Base-by-base conservation (phyloP, 805 yeast species). In the Lipomyces starkeyi region DNA sequence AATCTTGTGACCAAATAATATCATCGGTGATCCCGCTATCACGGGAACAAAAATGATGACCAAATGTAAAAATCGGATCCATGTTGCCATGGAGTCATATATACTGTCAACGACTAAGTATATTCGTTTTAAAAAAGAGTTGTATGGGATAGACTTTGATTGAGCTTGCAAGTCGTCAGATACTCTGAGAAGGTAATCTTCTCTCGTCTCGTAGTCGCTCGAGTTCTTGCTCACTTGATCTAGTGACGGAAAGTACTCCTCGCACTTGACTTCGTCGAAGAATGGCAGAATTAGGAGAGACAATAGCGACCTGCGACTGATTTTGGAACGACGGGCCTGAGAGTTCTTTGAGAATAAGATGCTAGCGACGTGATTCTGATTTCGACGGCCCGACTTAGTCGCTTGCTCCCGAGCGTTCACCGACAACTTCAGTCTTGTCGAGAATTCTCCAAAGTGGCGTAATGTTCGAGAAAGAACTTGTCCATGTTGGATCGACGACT, bases 31-130 rank as follows among this genome's bases (percentile, higher is more conserved):
- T 0, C 84, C 63, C 7, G 88, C 47, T 2, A 91, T 68, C 5
- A 93, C 84, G 0, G 98, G 98, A 1, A 88, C 59, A 67, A 94
- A 91, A 0, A 93, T 79, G 0, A 80, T 67, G 0, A 90, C 80
- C 58, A 94, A 80, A 75, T 93, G 91, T 6, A 88, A 49, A 73
- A 93, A 90, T 54, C 99, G 81, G 0, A 86, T 80, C 49, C 88
- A 73, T 0, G 96, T 91, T 1, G 86, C 80, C 1, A 88, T 32
- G 0, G 97, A 97, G 69, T 91, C 95, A 27, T 52, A 53, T n/a
- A 64, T 37, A 6, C 20, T 35, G 40, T 27, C 54, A 14, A 37
- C 20, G 37, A 59, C 8, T 11, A 17, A 2, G 32, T 57, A 57
- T 9, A 57, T 5, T 5, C 59, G 29, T 17, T 40, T 32, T 22